phyloP scores from a whole-genome alignment of 768 basidiomycete genomes.

The Sistotremastrum niveocremeum region DNA sequence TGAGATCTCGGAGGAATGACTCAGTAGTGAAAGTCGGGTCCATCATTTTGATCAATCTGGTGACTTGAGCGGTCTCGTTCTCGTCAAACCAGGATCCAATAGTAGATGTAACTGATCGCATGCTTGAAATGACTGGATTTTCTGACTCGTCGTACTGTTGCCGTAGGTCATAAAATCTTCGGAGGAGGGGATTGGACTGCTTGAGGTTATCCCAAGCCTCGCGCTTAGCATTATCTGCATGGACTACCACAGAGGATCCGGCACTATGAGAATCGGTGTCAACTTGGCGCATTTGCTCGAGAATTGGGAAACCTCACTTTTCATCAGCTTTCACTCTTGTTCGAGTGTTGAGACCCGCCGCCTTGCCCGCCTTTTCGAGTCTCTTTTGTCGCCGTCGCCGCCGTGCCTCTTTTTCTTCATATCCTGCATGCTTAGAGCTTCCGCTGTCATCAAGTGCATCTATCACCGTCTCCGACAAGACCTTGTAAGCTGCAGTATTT shows the following conservation, averaged over 20 bases:
- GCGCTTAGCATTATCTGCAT: conserved; percentile 67
- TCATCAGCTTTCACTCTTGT: conserved; percentile 55
- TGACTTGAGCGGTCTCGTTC: conserved; percentile 95
- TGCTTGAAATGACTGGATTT: conserved; percentile 67
- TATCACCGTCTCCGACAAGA: conserved; percentile 72
- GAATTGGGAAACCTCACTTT: conserved; percentile 42
- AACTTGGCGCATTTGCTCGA: neutral
- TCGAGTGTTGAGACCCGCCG: conserved; percentile 38
- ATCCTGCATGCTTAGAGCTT: conserved; percentile 88
- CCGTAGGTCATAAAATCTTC: conserved; percentile 40
- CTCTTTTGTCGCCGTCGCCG: conserved; percentile 67
- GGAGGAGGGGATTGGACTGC: conserved; percentile 65
- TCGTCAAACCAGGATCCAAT: conserved; percentile 91
- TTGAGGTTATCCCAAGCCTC: conserved; percentile 74
- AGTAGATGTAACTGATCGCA: conserved; percentile 74
- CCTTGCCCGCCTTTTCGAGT: conserved; percentile 73
- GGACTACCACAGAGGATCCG: conserved; percentile 71
- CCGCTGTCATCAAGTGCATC: conserved; percentile 93
- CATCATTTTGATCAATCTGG: conserved; percentile 70
- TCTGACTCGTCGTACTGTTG: conserved; percentile 86
- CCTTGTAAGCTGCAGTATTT: conserved; percentile 90
- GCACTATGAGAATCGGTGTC: conserved; percentile 36
- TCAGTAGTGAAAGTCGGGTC: conserved; percentile 85
- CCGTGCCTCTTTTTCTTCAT: conserved; percentile 88
- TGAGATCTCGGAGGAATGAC: conserved; percentile 72